phyloP scores from a whole-genome alignment of 2,329 filamentous ascomycete genomes.

The Scedosporium aurantiacum region DNA sequence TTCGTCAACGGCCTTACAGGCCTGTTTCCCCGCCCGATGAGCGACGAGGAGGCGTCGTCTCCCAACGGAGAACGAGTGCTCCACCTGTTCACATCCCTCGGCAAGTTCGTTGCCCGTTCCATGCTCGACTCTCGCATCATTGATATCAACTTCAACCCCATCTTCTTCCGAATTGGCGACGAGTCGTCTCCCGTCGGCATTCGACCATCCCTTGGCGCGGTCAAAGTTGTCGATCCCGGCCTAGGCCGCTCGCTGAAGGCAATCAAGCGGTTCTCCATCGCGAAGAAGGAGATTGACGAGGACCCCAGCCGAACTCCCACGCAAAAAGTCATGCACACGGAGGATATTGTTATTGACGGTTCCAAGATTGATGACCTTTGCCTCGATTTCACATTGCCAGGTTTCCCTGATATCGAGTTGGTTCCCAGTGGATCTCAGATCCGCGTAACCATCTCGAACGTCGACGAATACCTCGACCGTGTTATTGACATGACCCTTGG shows the following conservation, averaged over 20 bases:
- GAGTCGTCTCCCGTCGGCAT: constrained; percentile 48
- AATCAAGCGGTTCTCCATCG: constrained; percentile 74
- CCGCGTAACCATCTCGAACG: constrained; percentile 77
- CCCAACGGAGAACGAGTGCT: constrained; percentile 81
- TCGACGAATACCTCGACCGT: constrained; percentile 76
- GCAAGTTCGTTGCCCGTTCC: constrained; percentile 93
- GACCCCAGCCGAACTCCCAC: constrained; percentile 52
- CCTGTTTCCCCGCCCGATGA: constrained; percentile 85
- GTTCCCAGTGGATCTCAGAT: constrained; percentile 62
- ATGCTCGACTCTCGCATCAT: constrained; percentile 99
- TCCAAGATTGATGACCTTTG: constrained; percentile 76
- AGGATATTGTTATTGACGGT: constrained; percentile 62
- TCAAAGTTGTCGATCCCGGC: constrained; percentile 79
- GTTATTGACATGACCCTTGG: constrained; percentile 88
- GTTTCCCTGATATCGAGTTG: constrained; percentile 79
- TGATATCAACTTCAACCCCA: constrained; percentile 92
- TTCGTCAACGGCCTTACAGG: constrained; percentile 78
- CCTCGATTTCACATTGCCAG: constrained; percentile 89
- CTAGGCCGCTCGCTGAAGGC: constrained; percentile 76
- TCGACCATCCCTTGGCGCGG: constrained; percentile 74
- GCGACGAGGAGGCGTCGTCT: constrained; percentile 58
- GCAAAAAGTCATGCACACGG: constrained; percentile 60
- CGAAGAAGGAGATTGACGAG: constrained; percentile 73
- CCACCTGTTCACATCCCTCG: constrained; percentile 82
- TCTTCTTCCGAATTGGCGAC: constrained; percentile 91